Conservation (phyloP, 352 stramenopile species). For the Hyaloperonospora brassicae region DNA sequence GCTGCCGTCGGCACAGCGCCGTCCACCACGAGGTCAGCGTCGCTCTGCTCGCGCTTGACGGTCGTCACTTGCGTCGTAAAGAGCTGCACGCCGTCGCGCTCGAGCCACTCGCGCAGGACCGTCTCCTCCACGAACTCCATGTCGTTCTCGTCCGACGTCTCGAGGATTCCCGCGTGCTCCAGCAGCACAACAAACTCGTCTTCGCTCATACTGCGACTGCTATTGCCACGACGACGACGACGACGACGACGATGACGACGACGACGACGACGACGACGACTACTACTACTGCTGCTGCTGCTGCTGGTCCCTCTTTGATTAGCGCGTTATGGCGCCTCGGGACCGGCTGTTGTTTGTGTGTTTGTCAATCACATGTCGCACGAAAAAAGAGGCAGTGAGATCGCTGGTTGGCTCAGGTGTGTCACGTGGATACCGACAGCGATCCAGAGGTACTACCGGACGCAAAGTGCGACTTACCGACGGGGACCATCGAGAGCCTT, state of each 20-base stretch:
- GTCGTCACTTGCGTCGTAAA: constrained; percentile 34
- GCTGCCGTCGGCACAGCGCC: constrained; percentile 11
- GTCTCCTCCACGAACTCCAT: constrained; percentile 65
- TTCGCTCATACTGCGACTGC: constrained; percentile 43
- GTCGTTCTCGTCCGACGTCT: constrained; percentile 56
- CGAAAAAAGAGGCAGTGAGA: no score
- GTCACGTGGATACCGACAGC: no score
- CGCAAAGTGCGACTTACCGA: not conserved
- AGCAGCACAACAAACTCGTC: constrained; percentile 82
- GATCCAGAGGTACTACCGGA: no score
- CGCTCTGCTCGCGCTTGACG: constrained; percentile 14
- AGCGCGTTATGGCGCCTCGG: no score
- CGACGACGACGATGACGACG: no score
- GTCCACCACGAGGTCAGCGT: constrained; percentile 22
- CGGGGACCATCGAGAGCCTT: constrained; percentile 1
- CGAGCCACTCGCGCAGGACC: constrained; percentile 62
- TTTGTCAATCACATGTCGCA: no score
- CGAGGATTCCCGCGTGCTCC: constrained; percentile 69
- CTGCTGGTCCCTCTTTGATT: no score
- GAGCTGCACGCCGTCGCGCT: constrained; percentile 57
- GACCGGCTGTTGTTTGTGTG: no score
- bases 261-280: no score
- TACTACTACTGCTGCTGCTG: no score
- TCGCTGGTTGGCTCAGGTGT: no score
- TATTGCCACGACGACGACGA: no score